Base-by-base conservation (phyloP, 352 stramenopile genomes). In the Phytopythium boreale region DNA sequence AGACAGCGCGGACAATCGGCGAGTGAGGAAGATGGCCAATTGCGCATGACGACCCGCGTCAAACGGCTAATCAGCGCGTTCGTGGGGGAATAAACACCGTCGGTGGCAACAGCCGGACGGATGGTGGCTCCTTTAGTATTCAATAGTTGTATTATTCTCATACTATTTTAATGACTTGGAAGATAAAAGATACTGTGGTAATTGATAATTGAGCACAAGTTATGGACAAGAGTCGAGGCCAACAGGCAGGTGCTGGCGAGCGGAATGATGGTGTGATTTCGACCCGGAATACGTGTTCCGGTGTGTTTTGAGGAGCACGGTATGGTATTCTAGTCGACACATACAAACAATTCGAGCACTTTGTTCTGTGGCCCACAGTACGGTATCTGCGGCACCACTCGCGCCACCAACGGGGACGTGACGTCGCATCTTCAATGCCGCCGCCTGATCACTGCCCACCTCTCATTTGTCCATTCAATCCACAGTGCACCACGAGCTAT, bases 211-310 rank as follows among this genome's bases (percentile, higher is more conserved):
- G 7, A 51, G 4, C 12, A 26, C 26, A 9, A 20, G 12, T 51
- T 26, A 9, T 51, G 44, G 19, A 36, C n/a, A n/a, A 10, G 10
- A 39, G 10, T 39, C 10, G 34, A 39, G 34, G 10, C 3, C 4
- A 36, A 36, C 4, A 36, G 31, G 31, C 31, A 36, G 36, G 14
- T 15, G 19, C 8, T 24, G 19, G 22, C 2, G 19, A 27, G 2
- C 47, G 47, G 47, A 55, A 55, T 55, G 47, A 55, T 55, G 24
- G 47, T 34, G 11, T 55, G 47, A 55, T 55, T 19, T 55, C 47
- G 47, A 29, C 46, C 46, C 46, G 9, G 24, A 52, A 44, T n/a
- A 44, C 39, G 39, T 44, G 34, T 39, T 39, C 34, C 34, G 34
- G 10, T 10, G 34, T 39, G 34, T 39, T 39, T 39, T 39, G 34